Conservation (phyloP, 2,329 filamentous ascomycete genomes). For the Trichophaea hybrida region DNA sequence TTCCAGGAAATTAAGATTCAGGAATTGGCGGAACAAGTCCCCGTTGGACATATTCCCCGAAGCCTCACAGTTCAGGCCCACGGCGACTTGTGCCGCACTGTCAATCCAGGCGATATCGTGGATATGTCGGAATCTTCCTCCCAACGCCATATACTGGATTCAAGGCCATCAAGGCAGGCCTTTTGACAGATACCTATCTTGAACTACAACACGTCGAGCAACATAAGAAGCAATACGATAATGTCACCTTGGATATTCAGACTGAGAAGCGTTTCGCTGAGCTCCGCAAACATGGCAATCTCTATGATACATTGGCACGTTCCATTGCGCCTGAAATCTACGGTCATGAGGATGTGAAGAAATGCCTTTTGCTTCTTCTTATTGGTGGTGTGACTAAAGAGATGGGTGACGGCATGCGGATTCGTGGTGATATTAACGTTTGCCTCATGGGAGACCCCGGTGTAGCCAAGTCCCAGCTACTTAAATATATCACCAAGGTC, state of each 20-base stretch:
- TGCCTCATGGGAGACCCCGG: conserved; percentile 98
- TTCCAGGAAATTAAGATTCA: conserved; percentile 99
- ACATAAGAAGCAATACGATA: conserved; percentile 93
- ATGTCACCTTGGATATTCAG: conserved; percentile 64
- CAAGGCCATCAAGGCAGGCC: conserved; percentile 84
- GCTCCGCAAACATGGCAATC: conserved; percentile 69
- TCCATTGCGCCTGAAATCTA: conserved; percentile 97
- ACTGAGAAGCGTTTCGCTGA: conserved; percentile 74
- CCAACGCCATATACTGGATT: conserved; percentile 98
- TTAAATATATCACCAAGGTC: conserved; percentile 98
- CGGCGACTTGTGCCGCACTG: conserved; percentile 66
- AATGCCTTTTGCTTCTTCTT: conserved; percentile 83
- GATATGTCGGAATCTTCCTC: conserved; percentile 88
- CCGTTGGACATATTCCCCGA: conserved; percentile 90
- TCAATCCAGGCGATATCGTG: conserved; percentile 88
- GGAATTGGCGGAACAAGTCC: conserved; percentile 97
- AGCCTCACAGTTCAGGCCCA: conserved; percentile 82
- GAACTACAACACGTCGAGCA: conserved; percentile 88
- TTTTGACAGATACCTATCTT: conserved; percentile 93
- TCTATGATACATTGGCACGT: conserved; percentile 89
- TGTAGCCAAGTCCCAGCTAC: conserved; percentile 95
- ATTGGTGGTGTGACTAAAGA: conserved; percentile 94
- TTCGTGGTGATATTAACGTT: conserved; percentile 96
- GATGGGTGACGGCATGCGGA: conserved; percentile 96
- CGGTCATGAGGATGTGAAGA: conserved; percentile 94